Conservation (phyloP, 176 grass and related monocot genomes). For the Puccinellia tenuiflora region DNA sequence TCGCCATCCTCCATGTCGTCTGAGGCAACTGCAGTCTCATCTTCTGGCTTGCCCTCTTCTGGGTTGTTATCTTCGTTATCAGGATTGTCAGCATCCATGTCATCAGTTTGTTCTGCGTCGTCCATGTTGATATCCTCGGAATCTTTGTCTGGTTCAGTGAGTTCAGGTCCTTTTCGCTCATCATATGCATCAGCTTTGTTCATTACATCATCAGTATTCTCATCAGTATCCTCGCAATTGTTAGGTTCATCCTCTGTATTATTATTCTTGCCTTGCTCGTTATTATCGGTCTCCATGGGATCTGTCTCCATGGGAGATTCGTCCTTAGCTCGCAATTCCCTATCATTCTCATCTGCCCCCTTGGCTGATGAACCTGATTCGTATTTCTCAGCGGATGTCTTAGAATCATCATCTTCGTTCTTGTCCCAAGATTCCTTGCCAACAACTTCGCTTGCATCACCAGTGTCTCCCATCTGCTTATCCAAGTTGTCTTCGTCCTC, state of each 20-base stretch:
- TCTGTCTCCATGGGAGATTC: slow-evolving; percentile 57
- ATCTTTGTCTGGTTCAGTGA: slow-evolving; percentile 57
- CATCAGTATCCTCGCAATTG: slow-evolving; percentile 41
- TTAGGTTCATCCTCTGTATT: slow-evolving; percentile 50
- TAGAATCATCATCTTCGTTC: slow-evolving; percentile 68
- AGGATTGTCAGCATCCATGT: slow-evolving; percentile 34
- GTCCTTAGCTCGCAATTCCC: slow-evolving; percentile 86
- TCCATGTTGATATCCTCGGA: slow-evolving; percentile 53
- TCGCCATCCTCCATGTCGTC: slow-evolving; percentile 51
- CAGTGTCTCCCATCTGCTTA: slow-evolving; percentile 81
- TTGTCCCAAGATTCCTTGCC: slow-evolving; percentile 81
- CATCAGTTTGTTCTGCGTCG: slow-evolving; percentile 33
- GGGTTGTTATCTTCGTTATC: slow-evolving; percentile 27
- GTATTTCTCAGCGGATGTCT: slow-evolving; percentile 65
- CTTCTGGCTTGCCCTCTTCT: slow-evolving; percentile 46
- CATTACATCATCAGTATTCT: slow-evolving; percentile 40
- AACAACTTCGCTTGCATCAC: slow-evolving; percentile 67
- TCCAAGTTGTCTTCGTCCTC: slow-evolving; percentile 85
- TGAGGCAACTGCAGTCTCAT: slow-evolving; percentile 28
- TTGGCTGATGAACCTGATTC: slow-evolving; percentile 68
- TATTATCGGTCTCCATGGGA: slow-evolving; percentile 43
- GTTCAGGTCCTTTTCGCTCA: slow-evolving; percentile 54
- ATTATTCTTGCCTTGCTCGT: slow-evolving; percentile 41
- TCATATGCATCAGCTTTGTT: slow-evolving; percentile 82
- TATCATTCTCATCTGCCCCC: slow-evolving; percentile 45